Evolutionary conservation across 2,329 filamentous ascomycete genomes (phyloP).

Genomic region (Botrytis fragariae): DNA sequence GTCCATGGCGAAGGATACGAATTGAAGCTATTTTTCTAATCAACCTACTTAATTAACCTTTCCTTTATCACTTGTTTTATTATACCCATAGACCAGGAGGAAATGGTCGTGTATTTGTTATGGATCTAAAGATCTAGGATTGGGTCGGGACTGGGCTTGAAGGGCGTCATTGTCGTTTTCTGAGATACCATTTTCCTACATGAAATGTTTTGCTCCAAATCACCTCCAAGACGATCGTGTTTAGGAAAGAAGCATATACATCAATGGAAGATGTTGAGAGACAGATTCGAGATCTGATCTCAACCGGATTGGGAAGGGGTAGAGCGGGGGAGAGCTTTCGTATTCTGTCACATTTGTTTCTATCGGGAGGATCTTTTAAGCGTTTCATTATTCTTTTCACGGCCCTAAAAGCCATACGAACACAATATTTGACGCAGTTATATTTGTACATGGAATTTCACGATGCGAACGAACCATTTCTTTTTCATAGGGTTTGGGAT

Average conservation of each 20-base stretch:
- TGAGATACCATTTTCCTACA: conserved; percentile 17
- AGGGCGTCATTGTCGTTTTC: conserved; percentile 20
- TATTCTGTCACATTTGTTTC: background rate
- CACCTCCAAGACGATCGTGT: conserved; percentile 2
- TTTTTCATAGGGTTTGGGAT: background rate
- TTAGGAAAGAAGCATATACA: conserved; percentile 6
- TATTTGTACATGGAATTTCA: conserved; percentile 15
- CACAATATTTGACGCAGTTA: conserved; percentile 15
- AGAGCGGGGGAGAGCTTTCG: background rate
- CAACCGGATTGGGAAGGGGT: background rate
- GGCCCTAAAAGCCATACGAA: background rate
- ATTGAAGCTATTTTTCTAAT: conserved; percentile 40
- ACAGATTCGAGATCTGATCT: background rate
- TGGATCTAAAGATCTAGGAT: conserved; percentile 20
- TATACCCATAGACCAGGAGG: conserved; percentile 31
- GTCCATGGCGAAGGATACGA: conserved; percentile 37
- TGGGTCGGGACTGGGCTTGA: conserved; percentile 8
- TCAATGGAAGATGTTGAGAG: background rate
- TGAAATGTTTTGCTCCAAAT: conserved; percentile 6
- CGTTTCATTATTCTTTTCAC: background rate
- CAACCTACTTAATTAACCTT: conserved; percentile 24
- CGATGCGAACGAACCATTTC: conserved; percentile 9
- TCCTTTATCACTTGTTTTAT: conserved; percentile 21
- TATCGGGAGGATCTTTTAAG: background rate
- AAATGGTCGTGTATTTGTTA: conserved; percentile 37